These are phyloP conservation scores for Sarocladium kiliense DNA, from an alignment of 2,329 filamentous ascomycete genomes.

Conservation along the genomic window DNA sequence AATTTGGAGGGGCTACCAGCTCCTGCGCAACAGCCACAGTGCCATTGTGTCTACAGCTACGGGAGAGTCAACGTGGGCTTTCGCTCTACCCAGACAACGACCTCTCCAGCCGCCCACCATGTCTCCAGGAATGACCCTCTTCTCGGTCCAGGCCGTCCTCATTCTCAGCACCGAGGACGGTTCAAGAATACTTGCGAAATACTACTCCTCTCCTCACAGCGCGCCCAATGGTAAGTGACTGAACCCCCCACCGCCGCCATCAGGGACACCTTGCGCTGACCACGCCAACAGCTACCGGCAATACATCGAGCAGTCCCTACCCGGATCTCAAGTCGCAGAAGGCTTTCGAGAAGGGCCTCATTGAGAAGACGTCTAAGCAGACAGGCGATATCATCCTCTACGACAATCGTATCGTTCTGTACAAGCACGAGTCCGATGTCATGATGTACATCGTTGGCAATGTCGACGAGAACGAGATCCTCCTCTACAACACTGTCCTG, in stretches of 20 bases:
- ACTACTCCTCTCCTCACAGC: slow-evolving; percentile 65
- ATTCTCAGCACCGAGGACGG: slow-evolving; percentile 83
- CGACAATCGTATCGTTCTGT: slow-evolving; percentile 92
- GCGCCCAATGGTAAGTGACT: slow-evolving; percentile 29
- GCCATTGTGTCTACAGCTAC: not conserved
- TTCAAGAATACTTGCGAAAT: slow-evolving; percentile 88
- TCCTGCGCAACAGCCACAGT: not conserved
- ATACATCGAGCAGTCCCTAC: slow-evolving; percentile 68
- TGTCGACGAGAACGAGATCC: slow-evolving; percentile 91
- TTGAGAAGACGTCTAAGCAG: slow-evolving; percentile 95
- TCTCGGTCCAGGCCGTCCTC: slow-evolving; percentile 71
- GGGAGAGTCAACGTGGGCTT: slow-evolving; percentile 7
- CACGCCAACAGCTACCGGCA: slow-evolving; percentile 29
- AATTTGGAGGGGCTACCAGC: slow-evolving; percentile 22
- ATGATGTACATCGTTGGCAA: slow-evolving; percentile 93
- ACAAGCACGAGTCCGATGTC: slow-evolving; percentile 96
- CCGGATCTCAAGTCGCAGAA: slow-evolving; percentile 89
- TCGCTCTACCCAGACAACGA: not conserved
- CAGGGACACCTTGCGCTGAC: slow-evolving; percentile 16
- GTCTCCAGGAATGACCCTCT: slow-evolving; percentile 70
- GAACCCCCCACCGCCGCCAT: slow-evolving; percentile 6
- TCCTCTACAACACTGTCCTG: slow-evolving; percentile 90
- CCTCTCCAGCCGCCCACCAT: slow-evolving; percentile 36
- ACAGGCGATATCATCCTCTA: slow-evolving; percentile 95
- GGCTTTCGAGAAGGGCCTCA: slow-evolving; percentile 89